Base-by-base conservation (phyloP, 2,329 filamentous ascomycete genomes). In the Mariannaea sp. region DNA sequence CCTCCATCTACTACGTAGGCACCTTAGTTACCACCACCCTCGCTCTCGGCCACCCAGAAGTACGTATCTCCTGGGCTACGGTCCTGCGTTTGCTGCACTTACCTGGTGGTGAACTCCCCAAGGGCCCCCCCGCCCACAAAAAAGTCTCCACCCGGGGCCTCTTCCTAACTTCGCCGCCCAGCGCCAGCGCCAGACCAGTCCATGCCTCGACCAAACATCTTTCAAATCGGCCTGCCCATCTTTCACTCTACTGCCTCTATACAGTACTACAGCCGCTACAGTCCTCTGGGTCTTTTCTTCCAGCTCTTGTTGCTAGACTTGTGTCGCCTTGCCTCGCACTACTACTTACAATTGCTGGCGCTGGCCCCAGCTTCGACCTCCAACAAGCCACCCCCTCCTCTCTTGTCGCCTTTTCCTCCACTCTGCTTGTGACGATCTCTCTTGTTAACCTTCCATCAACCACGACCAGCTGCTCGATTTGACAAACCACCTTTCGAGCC, bases 331-430 rank as follows among this genome's bases (percentile, higher is more conserved):
- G 53, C 48, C 56, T 53, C 41, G 42, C 47, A 43, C 50, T 51
- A 43, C 50, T 51, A 55, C 33, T 17, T 16, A 36, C 55, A 57
- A 55, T 63, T 60, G 22, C 22, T 24, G 56, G 56, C 53, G 22
- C 22, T 24, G 56, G 56, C 53, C 58, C 54, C 60, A 63, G 62
- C 61, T 65, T 52, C 49, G 50, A 49, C 58, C 57, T 65, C 62
- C 60, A 62, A 64, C 60, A 64, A 65, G 63, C 62, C 63, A 64
- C 62, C 62, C 62, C 63, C 63, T 64, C 63, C 60, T 65, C 62
- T 50, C 56, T 53, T 49, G 55, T 63, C 55, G 59, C 45, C 56
- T 58, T 62, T 55, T 56, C 56, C 55, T 63, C 55, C 50, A 52
- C 58, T 54, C 55, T 52, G 54, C 58, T 54, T 52, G 60, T 65